phyloP scores from a whole-genome alignment of 306 rosid genomes.

The Glycine soja region DNA sequence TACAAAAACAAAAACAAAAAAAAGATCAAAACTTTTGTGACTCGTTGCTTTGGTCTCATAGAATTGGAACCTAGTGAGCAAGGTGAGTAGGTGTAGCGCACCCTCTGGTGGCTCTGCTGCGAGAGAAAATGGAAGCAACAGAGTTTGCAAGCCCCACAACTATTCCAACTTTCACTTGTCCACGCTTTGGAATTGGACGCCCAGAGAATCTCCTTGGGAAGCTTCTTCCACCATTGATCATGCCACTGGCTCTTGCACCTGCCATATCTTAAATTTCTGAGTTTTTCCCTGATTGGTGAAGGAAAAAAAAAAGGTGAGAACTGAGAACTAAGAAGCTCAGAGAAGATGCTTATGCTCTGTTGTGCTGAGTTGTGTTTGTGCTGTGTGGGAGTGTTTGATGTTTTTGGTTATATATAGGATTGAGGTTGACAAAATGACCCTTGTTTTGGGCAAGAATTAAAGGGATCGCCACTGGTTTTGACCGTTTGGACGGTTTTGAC shows the following conservation, averaged over 20 bases:
- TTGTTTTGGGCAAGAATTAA: neutral
- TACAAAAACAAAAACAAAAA: conserved; percentile 33
- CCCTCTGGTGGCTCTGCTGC: neutral
- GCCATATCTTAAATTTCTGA: conserved; percentile 28
- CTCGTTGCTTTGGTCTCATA: too few species aligned
- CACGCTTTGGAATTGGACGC: conserved; percentile 74
- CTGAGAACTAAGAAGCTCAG: neutral
- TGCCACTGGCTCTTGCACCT: conserved; percentile 44
- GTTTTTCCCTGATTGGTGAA: neutral
- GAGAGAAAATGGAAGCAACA: conserved; percentile 71
- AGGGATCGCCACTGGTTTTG: conserved; percentile 28
- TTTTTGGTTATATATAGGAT: conserved; percentile 3
- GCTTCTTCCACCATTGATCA: conserved; percentile 54
- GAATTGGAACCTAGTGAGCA: neutral
- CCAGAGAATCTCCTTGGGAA: conserved; percentile 41
- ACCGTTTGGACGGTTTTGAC: conserved; percentile 37
- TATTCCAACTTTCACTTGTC: conserved; percentile 71
- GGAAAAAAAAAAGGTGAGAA: neutral
- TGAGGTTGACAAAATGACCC: neutral
- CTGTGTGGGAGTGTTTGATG: neutral
- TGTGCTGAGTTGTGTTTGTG: neutral
- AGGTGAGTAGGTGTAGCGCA: neutral
- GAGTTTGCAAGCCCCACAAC: conserved; percentile 70
- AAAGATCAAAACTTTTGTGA: conserved; percentile 25
- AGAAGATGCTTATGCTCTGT: neutral